Percentiles rank a stretch among this genome's conserved stretches.
These are phyloP conservation scores for Elongisporangium anandrum DNA, from an alignment of 352 stramenopile genomes.

Conservation along the genomic window DNA sequence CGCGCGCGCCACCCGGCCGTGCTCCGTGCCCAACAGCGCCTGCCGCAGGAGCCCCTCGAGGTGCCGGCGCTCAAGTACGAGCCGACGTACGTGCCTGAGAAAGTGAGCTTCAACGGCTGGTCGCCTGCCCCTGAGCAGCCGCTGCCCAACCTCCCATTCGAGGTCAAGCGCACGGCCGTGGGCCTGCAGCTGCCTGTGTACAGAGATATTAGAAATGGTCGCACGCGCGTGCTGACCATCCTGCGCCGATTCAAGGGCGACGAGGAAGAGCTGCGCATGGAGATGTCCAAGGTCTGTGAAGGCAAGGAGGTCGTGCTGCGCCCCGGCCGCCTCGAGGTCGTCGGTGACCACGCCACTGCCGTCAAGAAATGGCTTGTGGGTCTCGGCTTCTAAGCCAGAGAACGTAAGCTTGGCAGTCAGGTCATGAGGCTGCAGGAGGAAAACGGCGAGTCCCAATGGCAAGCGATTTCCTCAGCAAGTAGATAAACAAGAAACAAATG, in stretches of 20 bases:
- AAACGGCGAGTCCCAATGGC: not conserved
- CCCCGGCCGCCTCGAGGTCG: constrained; percentile 73
- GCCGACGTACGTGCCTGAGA: constrained; percentile 73
- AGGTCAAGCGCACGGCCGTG: constrained; percentile 76
- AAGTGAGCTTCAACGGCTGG: constrained; percentile 88
- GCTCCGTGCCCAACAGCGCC: constrained; percentile 60
- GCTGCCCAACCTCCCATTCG: constrained; percentile 61
- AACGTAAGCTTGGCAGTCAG: not conserved
- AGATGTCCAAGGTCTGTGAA: constrained; percentile 84
- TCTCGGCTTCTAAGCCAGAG: constrained; percentile 63
- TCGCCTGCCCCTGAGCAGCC: constrained; percentile 65
- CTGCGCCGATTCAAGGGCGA: constrained; percentile 78
- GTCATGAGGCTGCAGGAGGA: not conserved
- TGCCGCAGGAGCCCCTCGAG: constrained; percentile 42
- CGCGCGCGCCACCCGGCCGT: constrained; percentile 74
- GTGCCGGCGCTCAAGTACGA: constrained; percentile 80
- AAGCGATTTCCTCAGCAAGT: not conserved
- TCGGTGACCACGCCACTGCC: constrained; percentile 61
- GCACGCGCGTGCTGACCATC: constrained; percentile 85
- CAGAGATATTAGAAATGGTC: constrained; percentile 80
- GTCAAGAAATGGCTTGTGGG: constrained; percentile 84
- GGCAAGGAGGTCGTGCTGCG: constrained; percentile 67
- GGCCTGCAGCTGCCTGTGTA: constrained; percentile 84
- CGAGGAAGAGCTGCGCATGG: constrained; percentile 63
- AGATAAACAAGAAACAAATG: not conserved